These are phyloP conservation scores for Leccinum rimulosum DNA, from an alignment of 768 basidiomycete genomes.

Conservation along the genomic window DNA sequence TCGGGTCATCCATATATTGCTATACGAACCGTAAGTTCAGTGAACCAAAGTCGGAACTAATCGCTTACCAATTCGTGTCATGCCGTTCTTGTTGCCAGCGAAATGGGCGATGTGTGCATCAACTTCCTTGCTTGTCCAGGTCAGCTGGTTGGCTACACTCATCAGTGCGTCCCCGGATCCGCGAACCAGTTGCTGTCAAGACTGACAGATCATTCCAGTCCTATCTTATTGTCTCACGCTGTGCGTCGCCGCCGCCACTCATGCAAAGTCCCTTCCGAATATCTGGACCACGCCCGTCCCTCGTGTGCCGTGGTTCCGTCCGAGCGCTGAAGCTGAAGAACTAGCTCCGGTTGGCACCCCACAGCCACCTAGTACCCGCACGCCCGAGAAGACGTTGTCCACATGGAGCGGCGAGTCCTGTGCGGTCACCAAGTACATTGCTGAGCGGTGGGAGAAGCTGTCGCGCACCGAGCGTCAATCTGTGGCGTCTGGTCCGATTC, in stretches of 20 bases:
- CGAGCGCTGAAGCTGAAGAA: slow-evolving; percentile 1
- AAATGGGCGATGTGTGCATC: slow-evolving; percentile 48
- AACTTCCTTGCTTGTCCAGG: slow-evolving; percentile 43
- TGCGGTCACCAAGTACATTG: slow-evolving; percentile 27
- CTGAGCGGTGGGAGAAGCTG: slow-evolving; percentile 31
- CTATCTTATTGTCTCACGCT: slow-evolving; percentile 56
- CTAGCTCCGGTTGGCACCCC: slow-evolving; percentile 1
- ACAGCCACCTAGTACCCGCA: slow-evolving; percentile 6
- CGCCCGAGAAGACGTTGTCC: slow-evolving; percentile 8
- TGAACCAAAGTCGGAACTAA: neutral
- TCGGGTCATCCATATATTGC: slow-evolving; percentile 41
- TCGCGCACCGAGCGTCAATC: slow-evolving; percentile 23
- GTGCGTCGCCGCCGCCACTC: slow-evolving; percentile 44
- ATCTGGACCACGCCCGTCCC: slow-evolving; percentile 56
- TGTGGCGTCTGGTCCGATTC: slow-evolving; percentile 13
- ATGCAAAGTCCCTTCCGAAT: slow-evolving; percentile 39
- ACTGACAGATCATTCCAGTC: slow-evolving; percentile 32
- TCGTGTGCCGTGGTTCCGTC: slow-evolving; percentile 56
- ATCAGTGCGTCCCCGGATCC: slow-evolving; percentile 37
- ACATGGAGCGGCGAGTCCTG: slow-evolving; percentile 18
- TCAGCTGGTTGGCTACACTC: slow-evolving; percentile 47
- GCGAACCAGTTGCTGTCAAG: neutral
- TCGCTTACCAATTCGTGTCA: slow-evolving; percentile 6
- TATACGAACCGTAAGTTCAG: slow-evolving; percentile 32
- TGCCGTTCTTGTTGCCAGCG: slow-evolving; percentile 19